phyloP scores from a whole-genome alignment of 2,329 filamentous ascomycete genomes.

The Ceratocystis variospora region DNA sequence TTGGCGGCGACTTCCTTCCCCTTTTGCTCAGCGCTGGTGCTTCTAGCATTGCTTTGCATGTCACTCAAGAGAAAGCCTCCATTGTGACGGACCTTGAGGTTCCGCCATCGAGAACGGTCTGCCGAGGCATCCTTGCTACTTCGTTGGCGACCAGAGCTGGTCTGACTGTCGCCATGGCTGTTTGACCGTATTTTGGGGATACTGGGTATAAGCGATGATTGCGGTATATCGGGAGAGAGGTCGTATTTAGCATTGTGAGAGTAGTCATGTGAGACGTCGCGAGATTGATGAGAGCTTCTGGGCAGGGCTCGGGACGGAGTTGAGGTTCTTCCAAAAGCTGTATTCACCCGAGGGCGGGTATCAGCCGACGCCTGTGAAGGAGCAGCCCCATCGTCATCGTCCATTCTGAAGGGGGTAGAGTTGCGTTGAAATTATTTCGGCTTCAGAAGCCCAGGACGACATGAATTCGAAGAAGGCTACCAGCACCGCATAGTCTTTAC shows the following conservation, averaged over 20 bases:
- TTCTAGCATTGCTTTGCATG: slow-evolving; percentile 24
- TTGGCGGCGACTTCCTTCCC: slow-evolving; percentile 9
- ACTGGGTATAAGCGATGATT: not conserved
- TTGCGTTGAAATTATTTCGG: not conserved
- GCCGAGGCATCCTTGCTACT: not conserved
- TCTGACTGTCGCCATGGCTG: not conserved
- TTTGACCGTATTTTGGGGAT: not conserved
- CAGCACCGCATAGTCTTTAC: slow-evolving; percentile 6
- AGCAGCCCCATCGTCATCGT: slow-evolving; percentile 4
- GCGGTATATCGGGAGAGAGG: slow-evolving; percentile 3
- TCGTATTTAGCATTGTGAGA: slow-evolving; percentile 10
- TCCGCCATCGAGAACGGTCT: slow-evolving; percentile 22
- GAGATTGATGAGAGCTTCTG: not conserved
- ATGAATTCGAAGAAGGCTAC: not conserved
- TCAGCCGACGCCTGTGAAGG: not conserved
- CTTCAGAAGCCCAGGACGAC: slow-evolving; percentile 2
- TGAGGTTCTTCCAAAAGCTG: not conserved
- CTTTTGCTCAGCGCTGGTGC: slow-evolving; percentile 18
- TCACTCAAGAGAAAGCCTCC: slow-evolving; percentile 41
- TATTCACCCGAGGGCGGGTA: not conserved
- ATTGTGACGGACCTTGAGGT: slow-evolving; percentile 33
- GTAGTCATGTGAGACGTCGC: not conserved
- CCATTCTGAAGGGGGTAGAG: not conserved
- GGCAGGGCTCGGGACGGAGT: not conserved
- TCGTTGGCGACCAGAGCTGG: not conserved